Percentiles rank a stretch among this genome's conserved stretches.
Conservation (phyloP, 176 grass and related monocot genomes). For the Aegilops bicornis region DNA sequence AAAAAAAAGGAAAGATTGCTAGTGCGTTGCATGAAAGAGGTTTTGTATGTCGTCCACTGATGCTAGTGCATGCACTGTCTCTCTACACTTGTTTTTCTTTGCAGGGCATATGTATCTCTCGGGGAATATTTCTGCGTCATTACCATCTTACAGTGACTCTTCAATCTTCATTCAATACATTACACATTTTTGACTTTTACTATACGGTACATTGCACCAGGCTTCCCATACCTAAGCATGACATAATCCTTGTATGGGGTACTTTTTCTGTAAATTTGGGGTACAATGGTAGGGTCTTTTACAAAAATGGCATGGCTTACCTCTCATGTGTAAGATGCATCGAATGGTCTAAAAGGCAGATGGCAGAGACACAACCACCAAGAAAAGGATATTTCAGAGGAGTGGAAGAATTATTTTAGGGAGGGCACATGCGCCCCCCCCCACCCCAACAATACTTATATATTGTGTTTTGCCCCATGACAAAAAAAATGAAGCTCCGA, state of each 20-base stretch:
- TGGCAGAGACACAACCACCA: too few relatives aligned
- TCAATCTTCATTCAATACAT: not conserved
- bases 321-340: too few relatives aligned
- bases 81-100: not conserved
- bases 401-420: too few relatives aligned
- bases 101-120: not conserved
- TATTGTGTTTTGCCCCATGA: too few relatives aligned
- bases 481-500: too few relatives aligned
- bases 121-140: not conserved
- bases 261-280: not conserved
- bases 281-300: too few relatives aligned
- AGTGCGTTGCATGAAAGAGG: not conserved
- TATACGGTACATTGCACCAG: not conserved
- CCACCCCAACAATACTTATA: too few relatives aligned
- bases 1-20: not conserved
- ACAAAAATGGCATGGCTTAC: too few relatives aligned
- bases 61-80: not conserved
- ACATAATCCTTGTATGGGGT: not conserved
- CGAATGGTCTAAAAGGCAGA: too few relatives aligned
- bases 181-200: too few relatives aligned
- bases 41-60: not conserved
- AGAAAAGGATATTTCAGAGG: too few relatives aligned
- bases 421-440: too few relatives aligned
- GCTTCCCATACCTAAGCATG: not conserved
- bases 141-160: not conserved